Base-by-base conservation (phyloP, 179 eudicot genomes). In the Dionaea muscipula region DNA sequence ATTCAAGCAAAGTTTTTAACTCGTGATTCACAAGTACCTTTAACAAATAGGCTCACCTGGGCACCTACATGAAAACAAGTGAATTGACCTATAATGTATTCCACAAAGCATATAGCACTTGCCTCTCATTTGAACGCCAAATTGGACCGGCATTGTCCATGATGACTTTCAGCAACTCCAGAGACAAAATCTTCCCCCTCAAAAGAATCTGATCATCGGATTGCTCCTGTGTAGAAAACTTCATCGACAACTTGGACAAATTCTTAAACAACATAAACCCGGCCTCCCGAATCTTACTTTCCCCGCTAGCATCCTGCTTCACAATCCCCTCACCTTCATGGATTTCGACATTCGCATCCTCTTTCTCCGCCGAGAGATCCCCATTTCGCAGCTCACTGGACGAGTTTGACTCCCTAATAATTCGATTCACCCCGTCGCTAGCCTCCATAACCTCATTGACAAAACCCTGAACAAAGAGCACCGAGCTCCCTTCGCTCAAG, bases 401-500 rank as follows among this genome's bases (percentile, higher is more conserved):
- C 17, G 25, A 26, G 15, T 36, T 18, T 9, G 39, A 46, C 26
- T 21, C 40, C 39, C 56, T 52, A 12, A 53, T 41, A 12, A 56
- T 64, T 10, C 59, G 38, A 59, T 57, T 69, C 17, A 67, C 80
- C 19, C 72, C 85, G 52, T 62, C 80, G 17, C 64, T 83, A 18
- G 57, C 60, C 54, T 76, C 82, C 74, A 90, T 82, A 36, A 74
- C 74, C 63, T 86, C 91, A 20, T 77, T 76, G 35, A 90, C 45
- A 28, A 84, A 65, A 58, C 68, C 73, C 78, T 90, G 97, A 41
- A 68, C 97, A 61, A 90, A 74, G 25, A 76, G 91, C 26, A 73
- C 75, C 2, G 97, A 90, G 62, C 86, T 90, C 57, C 97, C 97
- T 60, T 90, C 97, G 46, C 93, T 90, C 70, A 90, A 73, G 61